Conservation (phyloP, 2,329 filamentous ascomycete species). For the Nannizzia gypsea region DNA sequence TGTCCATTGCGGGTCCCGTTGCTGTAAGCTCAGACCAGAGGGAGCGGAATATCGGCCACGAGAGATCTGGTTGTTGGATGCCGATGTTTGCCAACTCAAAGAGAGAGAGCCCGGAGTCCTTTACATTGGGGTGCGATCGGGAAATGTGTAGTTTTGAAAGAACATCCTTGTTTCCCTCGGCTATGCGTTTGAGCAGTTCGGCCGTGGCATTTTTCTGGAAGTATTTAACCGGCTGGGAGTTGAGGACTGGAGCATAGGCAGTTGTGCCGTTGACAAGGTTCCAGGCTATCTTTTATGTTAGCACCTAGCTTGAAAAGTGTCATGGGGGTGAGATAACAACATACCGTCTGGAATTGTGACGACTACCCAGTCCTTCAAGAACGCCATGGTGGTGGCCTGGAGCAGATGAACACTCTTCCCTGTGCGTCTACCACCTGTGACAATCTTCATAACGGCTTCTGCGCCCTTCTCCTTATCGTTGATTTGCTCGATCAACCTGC, state of each 20-base stretch:
- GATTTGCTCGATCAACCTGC: conserved; percentile 43
- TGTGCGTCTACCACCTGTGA: conserved; percentile 60
- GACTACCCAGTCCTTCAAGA: conserved; percentile 77
- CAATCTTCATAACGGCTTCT: conserved; percentile 42
- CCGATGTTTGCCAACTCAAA: conserved; percentile 56
- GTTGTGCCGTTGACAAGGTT: conserved; percentile 71
- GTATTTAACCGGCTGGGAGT: conserved; percentile 47
- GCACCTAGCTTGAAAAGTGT: not conserved
- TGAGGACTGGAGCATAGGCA: conserved; percentile 61
- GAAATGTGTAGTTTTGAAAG: conserved; percentile 45
- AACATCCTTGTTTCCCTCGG: conserved; percentile 57
- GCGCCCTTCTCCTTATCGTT: conserved; percentile 25
- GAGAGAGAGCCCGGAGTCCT: conserved; percentile 49
- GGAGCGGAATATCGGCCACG: conserved; percentile 69
- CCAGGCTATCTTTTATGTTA: conserved; percentile 44
- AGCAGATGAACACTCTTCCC: conserved; percentile 83
- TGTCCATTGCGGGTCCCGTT: conserved; percentile 32
- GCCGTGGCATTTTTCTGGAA: conserved; percentile 68
- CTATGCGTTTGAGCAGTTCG: conserved; percentile 59
- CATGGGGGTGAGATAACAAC: conserved; percentile 16
- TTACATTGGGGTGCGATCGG: conserved; percentile 46
- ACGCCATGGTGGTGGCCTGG: conserved; percentile 70
- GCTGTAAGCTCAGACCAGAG: conserved; percentile 67
- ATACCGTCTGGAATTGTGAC: conserved; percentile 80
- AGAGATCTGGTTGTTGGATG: conserved; percentile 60